These are phyloP conservation scores for Cutaneotrichosporon dermatis DNA, from an alignment of 1,284 basidiomycete species.

Conservation along the genomic window DNA sequence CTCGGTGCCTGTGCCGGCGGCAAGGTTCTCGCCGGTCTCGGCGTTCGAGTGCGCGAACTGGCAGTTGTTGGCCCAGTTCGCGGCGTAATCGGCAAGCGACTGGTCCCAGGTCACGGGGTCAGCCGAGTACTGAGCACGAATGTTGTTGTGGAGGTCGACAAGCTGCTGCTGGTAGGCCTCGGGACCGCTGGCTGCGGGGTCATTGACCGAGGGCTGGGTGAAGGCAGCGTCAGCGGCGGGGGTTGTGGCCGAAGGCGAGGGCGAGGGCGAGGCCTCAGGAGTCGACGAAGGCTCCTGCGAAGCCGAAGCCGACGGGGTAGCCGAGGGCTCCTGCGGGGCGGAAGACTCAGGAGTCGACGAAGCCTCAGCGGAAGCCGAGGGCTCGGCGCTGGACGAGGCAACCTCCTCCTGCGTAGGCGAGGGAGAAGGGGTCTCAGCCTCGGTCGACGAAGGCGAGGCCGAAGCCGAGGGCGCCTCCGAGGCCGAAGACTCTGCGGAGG, in stretches of 20 bases:
- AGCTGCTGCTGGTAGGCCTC: constrained; percentile 14
- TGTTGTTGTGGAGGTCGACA: constrained; percentile 35
- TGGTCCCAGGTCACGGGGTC: constrained; percentile 10
- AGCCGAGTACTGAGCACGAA: constrained; percentile 32
- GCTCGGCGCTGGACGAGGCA: neutral
- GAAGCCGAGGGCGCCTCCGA: neutral
- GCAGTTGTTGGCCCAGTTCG: constrained; percentile 8
- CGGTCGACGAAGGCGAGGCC: neutral
- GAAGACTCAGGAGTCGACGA: neutral
- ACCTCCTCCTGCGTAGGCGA: neutral
- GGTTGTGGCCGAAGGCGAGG: constrained; percentile 18
- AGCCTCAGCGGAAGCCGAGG: constrained; percentile 20
- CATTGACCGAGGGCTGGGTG: constrained; percentile 5
- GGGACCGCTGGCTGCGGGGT: constrained; percentile 6
- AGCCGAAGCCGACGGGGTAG: too few species aligned
- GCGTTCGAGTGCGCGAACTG: neutral
- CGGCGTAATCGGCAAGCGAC: constrained; percentile 7
- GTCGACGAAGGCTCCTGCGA: constrained; percentile 22
- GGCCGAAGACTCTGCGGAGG: neutral
- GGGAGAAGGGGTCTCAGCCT: neutral
- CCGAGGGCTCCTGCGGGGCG: too few species aligned
- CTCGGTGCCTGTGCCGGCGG: constrained; percentile 25
- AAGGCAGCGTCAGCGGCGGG: neutral
- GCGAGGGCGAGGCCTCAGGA: constrained; percentile 17
- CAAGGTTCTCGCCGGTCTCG: constrained; percentile 15